Evolutionary conservation across 495 filamentous ascomycete species (phyloP), one percentile per base, ranked within the genome.

Genomic region (Halenospora varia): DNA sequence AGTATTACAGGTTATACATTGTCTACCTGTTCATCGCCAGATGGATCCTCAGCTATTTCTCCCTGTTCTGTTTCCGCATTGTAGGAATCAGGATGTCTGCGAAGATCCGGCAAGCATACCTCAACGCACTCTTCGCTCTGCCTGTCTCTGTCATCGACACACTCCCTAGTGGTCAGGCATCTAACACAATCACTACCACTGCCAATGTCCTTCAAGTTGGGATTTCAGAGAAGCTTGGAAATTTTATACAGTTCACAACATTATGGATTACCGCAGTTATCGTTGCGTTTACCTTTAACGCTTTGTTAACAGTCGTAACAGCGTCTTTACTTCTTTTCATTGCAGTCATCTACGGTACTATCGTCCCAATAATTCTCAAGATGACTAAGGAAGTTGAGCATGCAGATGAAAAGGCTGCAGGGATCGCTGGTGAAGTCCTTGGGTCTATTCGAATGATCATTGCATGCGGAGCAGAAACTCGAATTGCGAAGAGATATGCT

Each of bases 191-290:
- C 61, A 87, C 85, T 4, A 76, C 78, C 2, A 79, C 80, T 1
- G 81, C 83, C 25, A 88, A 87, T 58, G 75, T 77, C 0, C 70
- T 90, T 26, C 85, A 90, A 57, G 69, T 81, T 25, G 85, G 86
- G 26, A 82, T 90, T 40, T 87, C 85, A 0, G 83, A 87, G 57
- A 83, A 82, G 56, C 70, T 86, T 3, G 76, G 72, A 1, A 68
- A 70, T 11, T 70, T 82, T 10, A 66, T 85, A 19, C 81, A 85
- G 64, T 80, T 71, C 22, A 49, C 75, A n/a, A 69, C 82, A 0
- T 73, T 81, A 42, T 59, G 82, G 26, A 48, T 82, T 2, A 62
- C 77, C 0, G 78, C 82, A 0, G 70, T 82, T 19, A 63, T 79
- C 35, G 75, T 87, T 24, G 82, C 79, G 3, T 84, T 81, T 66